A percentile compares a stretch with the other conserved stretches of the same genome.
phyloP scores from a whole-genome alignment of 495 filamentous ascomycete genomes.

The Hyaloscypha bicolor region DNA sequence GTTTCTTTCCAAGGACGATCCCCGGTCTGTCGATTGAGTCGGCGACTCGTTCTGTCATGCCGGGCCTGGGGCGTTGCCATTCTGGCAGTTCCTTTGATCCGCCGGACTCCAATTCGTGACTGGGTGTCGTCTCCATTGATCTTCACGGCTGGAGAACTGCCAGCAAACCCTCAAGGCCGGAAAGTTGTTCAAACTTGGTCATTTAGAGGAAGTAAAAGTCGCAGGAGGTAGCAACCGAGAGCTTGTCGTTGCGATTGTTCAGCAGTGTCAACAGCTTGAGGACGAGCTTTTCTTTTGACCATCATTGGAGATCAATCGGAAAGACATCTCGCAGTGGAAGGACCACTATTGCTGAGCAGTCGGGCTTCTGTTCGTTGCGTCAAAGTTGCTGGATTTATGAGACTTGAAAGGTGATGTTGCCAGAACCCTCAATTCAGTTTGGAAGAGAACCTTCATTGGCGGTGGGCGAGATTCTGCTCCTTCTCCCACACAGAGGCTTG shows the following conservation, averaged over 20 bases:
- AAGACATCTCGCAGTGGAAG: conserved; percentile 36
- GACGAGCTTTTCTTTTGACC: conserved; percentile 7
- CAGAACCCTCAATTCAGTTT: conserved; percentile 32
- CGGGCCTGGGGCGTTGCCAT: no score
- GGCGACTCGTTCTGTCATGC: no score
- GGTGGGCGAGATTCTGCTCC: conserved; percentile 44
- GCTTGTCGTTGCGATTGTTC: conserved; percentile 43
- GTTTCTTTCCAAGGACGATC: no score
- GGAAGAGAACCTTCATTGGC: conserved; percentile 47
- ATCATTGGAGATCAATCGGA: conserved; percentile 56
- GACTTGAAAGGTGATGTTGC: conserved; percentile 42
- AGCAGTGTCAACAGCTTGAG: conserved; percentile 29
- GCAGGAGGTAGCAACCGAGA: no score
- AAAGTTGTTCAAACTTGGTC: no score
- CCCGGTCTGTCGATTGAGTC: no score
- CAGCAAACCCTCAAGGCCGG: no score
- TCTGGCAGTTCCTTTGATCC: no score
- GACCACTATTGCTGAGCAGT: neutral
- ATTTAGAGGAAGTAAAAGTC: no score
- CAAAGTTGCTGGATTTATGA: conserved; percentile 57
- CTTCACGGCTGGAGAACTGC: no score
- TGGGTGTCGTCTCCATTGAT: no score
- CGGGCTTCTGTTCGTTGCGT: conserved; percentile 53
- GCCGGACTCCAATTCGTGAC: no score
- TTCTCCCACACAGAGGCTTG: conserved; percentile 40